Base-by-base conservation (phyloP, 257 asterid species). In the Gentiana dahurica region DNA sequence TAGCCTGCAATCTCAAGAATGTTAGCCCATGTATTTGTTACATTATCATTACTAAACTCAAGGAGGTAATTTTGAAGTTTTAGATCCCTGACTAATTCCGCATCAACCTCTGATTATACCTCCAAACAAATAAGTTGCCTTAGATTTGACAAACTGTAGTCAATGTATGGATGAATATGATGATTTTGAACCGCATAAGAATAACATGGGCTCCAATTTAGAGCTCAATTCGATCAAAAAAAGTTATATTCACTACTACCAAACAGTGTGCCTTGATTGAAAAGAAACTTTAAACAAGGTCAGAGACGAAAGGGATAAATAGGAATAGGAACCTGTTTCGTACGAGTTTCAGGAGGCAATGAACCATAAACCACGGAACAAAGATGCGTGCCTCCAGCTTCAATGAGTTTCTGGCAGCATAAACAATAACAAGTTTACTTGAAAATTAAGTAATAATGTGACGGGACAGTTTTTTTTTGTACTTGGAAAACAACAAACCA, bases 331-430 rank as follows among this genome's bases (percentile, higher is more conserved):
- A 87, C 98, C 98, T 91, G 98, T 79, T 84, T 75, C 34, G 84
- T 87, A 64, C 97, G 95, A 70, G 98, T 87, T 70, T 80, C 93
- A 34, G 98, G 95, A 36, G 98, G 98, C 69, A 91, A 73, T 68
- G 98, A 91, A 61, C 98, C 98, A 75, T 91, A 91, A 69, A 91
- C 98, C 62, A 91, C 90, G 67, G 98, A 91, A 70, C 96, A 91
- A 37, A 75, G 90, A 75, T 87, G 98, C 64, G 65, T 79, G 75
- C 78, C 74, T 53, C 65, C 80, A 24, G 24, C 71, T 81, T 91
- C 94, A 55, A 91, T 83, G 73, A 57, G 62, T 73, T 67, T 83
- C 96, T 91, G 96, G 58, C 71, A 66, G 69, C 45, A 77, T 49
- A 8, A n/a, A 24, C 49, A n/a, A 4, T 1, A 7, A 59, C 34